These are phyloP conservation scores for Scedosporium dehoogii DNA, from an alignment of 2,329 filamentous ascomycete species.

Conservation along the genomic window DNA sequence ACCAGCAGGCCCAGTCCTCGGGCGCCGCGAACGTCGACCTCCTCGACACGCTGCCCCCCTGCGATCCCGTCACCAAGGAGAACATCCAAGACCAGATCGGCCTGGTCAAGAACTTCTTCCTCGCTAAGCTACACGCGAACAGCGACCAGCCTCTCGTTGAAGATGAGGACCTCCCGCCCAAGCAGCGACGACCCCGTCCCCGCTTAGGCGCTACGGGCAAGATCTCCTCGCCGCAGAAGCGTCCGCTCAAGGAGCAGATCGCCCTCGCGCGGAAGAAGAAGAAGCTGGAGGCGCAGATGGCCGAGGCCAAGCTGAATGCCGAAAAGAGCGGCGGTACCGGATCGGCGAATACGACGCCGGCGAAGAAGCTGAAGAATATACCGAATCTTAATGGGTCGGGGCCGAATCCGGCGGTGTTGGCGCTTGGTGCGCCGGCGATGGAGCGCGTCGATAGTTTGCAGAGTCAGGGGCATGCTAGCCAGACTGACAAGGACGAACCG, in stretches of 20 bases:
- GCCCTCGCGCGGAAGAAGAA: conserved; percentile 82
- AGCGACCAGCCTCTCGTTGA: conserved; percentile 73
- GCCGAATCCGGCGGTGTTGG: conserved; percentile 28
- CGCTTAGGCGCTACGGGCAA: conserved; percentile 64
- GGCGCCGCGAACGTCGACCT: conserved; percentile 48
- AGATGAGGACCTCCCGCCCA: conserved; percentile 87
- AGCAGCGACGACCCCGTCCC: conserved; percentile 72
- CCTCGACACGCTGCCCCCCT: conserved; percentile 57
- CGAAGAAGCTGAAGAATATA: conserved; percentile 41
- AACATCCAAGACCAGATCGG: conserved; percentile 74
- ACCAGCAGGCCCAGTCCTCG: conserved; percentile 62
- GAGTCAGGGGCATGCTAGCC: conserved; percentile 47
- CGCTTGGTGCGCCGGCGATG: conserved; percentile 38
- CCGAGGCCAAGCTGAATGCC: conserved; percentile 32
- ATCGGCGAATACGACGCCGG: conserved; percentile 27
- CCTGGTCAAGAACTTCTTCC: conserved; percentile 84
- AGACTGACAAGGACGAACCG: conserved; percentile 57
- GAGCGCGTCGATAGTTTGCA: conserved; percentile 49
- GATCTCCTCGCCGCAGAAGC: conserved; percentile 76
- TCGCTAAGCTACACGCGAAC: conserved; percentile 77
- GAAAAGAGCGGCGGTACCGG: conserved; percentile 18
- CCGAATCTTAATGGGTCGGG: conserved; percentile 22
- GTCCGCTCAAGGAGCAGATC: conserved; percentile 71
- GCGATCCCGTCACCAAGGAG: conserved; percentile 70
- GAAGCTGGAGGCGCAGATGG: conserved; percentile 57